A percentile compares a stretch with the other conserved stretches of the same genome.
Evolutionary conservation across 2,329 filamentous ascomycete species (phyloP).

Genomic region (Trichoderma breve): DNA sequence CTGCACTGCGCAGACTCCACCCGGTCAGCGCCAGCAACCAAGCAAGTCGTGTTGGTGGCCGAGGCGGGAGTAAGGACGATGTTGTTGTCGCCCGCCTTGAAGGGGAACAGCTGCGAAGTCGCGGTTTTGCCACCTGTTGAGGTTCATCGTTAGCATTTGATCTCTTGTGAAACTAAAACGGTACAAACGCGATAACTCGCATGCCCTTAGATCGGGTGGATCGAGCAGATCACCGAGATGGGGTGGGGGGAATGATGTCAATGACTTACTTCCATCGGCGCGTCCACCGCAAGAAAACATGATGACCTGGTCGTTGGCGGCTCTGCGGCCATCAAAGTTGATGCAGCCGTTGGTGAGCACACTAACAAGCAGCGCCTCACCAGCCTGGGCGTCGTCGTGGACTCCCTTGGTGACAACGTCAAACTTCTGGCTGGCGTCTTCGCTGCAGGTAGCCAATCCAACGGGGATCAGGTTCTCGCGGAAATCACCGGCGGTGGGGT

Average conservation of each 20-base stretch:
- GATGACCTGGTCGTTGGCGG: slow-evolving; percentile 45
- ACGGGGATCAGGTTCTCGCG: slow-evolving; percentile 54
- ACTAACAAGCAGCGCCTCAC: slow-evolving; percentile 47
- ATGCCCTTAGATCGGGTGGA: slow-evolving; percentile 9
- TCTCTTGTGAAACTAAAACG: neutral
- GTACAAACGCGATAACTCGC: neutral
- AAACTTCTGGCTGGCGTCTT: slow-evolving; percentile 47
- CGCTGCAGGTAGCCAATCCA: slow-evolving; percentile 44
- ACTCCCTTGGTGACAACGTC: slow-evolving; percentile 50
- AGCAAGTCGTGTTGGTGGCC: slow-evolving; percentile 35
- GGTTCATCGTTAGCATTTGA: neutral
- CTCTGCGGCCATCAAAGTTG: slow-evolving; percentile 47
- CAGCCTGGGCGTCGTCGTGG: slow-evolving; percentile 45
- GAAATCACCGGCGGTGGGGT: slow-evolving; percentile 53
- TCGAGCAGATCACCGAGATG: slow-evolving; percentile 8
- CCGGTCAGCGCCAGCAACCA: slow-evolving; percentile 23
- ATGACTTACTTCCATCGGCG: slow-evolving; percentile 44
- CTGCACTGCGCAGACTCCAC: slow-evolving; percentile 31
- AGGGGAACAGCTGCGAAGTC: slow-evolving; percentile 49
- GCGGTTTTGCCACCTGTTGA: slow-evolving; percentile 44
- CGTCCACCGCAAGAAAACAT: slow-evolving; percentile 54
- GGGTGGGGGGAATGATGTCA: neutral
- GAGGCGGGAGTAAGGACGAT: slow-evolving; percentile 47
- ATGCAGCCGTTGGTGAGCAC: slow-evolving; percentile 51
- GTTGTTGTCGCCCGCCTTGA: slow-evolving; percentile 38